Conservation (phyloP, 495 filamentous ascomycete species). For the Podospora comata region DNA sequence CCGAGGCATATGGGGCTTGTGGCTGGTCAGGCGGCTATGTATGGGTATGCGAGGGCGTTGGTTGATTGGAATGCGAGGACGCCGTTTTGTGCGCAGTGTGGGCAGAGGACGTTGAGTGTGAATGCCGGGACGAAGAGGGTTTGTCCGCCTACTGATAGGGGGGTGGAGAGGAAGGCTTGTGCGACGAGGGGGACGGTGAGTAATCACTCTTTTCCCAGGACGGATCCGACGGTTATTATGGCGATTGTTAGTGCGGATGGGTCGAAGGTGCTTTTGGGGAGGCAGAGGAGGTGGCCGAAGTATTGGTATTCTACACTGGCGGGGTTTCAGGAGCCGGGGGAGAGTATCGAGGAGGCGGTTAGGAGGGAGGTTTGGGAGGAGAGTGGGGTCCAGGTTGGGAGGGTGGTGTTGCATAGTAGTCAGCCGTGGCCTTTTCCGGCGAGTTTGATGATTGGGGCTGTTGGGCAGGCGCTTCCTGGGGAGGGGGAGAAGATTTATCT, state of each 20-base stretch:
- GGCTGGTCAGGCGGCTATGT: conserved; percentile 69
- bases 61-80: conserved; percentile 94
- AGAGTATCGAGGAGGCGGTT: conserved; percentile 92
- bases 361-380: conserved; percentile 96
- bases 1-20: conserved; percentile 40
- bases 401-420: conserved; percentile 87
- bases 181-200: conserved; percentile 70
- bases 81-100: conserved; percentile 86
- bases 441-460: conserved; percentile 91
- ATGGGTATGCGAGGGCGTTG: conserved; percentile 85
- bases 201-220: conserved; percentile 88
- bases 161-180: conserved; percentile 60
- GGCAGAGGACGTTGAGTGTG: conserved; percentile 75
- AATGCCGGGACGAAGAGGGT: conserved; percentile 88
- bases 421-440: conserved; percentile 71
- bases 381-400: conserved; percentile 74
- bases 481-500: conserved; percentile 76
- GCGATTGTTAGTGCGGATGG: conserved; percentile 76
- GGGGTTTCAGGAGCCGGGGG: conserved; percentile 92
- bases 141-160: conserved; percentile 75
- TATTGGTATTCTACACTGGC: conserved; percentile 88
- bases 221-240: conserved; percentile 94
- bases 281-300: conserved; percentile 76
- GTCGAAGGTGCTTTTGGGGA: conserved; percentile 75
- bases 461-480: conserved; percentile 77